Base-by-base conservation (phyloP, 345 rosid species). In the Lumnitzera racemosa region DNA sequence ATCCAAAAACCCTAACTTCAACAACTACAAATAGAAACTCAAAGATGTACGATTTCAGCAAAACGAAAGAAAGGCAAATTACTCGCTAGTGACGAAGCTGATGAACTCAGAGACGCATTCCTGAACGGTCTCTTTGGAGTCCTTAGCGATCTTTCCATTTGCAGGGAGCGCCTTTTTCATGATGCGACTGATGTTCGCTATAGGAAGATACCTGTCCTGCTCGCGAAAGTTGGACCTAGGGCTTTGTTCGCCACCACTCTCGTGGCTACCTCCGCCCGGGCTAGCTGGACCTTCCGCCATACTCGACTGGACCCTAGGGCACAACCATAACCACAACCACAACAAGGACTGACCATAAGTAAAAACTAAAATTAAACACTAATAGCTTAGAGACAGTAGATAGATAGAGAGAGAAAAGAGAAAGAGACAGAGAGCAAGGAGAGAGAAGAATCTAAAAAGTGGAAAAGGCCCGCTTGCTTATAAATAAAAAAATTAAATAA, bases 61-160 rank as follows among this genome's bases (percentile, higher is more conserved):
- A 7, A 36, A 0, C 10, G 43, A 36, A 0, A 1, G 10, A 9
- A 7, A 36, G 3, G 9, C 9, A 7, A 13, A 83, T 41, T 71
- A 89, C 96, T 89, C 96, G 96, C 91, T 87, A 59, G 96, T 89
- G 74, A 89, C 61, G 77, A 89, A 89, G 77, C 95, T 84, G 70
- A 89, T 89, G 66, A 89, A 89, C 72, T 89, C 91, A 15, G 95
- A 89, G 27, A 89, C 91, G 62, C 96, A 89, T 58, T 89, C 96
- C 75, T 89, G 95, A 10, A 89, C 82, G 66, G 83, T 87, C 74
- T 89, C 96, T 59, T 89, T 89, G 11, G 91, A 87, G 29, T 87
- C 96, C 76, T 89, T 89, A 15, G 96, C 91, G 16, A 87, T 84
- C 75, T 89, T 89, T 8, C 89, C 96, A 61, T 89, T 87, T 15